Evolutionary conservation across 2,329 filamentous ascomycete species (phyloP), one percentile per base, ranked within the genome.

Genomic region (Cordyceps cicadae): DNA sequence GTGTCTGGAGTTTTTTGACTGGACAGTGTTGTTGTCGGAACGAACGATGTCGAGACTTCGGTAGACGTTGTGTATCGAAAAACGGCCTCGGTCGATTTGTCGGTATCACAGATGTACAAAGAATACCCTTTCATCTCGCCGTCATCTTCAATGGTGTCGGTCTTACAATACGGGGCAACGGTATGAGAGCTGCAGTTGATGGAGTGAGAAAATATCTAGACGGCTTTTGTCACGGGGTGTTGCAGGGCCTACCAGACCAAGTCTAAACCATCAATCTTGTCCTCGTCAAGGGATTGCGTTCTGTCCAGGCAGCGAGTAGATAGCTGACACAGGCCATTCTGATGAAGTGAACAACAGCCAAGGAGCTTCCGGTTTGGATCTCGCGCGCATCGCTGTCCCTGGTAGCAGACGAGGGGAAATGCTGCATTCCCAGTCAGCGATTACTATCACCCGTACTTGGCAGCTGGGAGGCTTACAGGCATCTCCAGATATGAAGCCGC

Each of bases 81-180:
- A 37, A 67, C 54, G 9, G 62, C 66, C 43, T 68, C 64, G 19
- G 62, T 59, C 39, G 57, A 29, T 24, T 63, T 63, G 52, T 67
- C 63, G 2, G 64, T 62, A 24, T 57, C 64, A 54, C 66, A 68
- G 17, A 68, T 54, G 24, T 63, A 66, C 21, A 68, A 59, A 51
- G 66, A 68, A 34, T 61, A 66, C 29, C 64, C 62, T 14, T 60
- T 41, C 17, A 67, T 41, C 21, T 57, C 50, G 17, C 64, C 63
- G 2, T 53, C 59, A 7, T 48, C 62, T 3, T 54, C 54, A 32
- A 67, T 63, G 11, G 66, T 59, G 49, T 68, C 60, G 29, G 66
- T 68, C 60, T 67, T 65, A 58, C 65, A 68, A 48, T 64, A 66
- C 2, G 65, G 65, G 5, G 63, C 58, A 17, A 19, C 37, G 19